phyloP scores from a whole-genome alignment of 805 yeast genomes.

The Saturnispora dispora region DNA sequence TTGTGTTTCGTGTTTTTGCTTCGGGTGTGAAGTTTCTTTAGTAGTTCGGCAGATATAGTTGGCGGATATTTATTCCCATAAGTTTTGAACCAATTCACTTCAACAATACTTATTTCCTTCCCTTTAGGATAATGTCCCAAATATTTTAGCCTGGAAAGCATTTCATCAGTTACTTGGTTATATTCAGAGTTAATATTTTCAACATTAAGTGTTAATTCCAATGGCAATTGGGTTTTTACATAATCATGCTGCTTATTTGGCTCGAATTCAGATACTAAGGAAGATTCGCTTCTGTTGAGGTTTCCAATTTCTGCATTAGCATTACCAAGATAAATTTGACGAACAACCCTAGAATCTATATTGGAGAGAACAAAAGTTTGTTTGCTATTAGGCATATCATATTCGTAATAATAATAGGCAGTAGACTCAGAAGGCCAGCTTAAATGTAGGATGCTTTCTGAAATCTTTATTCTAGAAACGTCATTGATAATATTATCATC shows the following conservation, averaged over 20 bases:
- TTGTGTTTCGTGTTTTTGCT: constrained; percentile 41
- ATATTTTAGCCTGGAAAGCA: constrained; percentile 58
- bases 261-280: not conserved
- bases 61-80: constrained; percentile 18
- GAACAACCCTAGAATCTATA: constrained; percentile 60
- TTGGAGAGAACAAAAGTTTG: constrained; percentile 64
- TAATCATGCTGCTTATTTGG: constrained; percentile 17
- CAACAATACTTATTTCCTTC: constrained; percentile 73
- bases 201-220: constrained; percentile 41
- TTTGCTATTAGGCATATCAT: constrained; percentile 48
- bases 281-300: not conserved
- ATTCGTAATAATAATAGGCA: constrained; percentile 66
- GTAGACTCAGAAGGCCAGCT: constrained; percentile 24
- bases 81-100: constrained; percentile 62
- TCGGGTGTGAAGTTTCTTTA: constrained; percentile 49
- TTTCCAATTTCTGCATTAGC: constrained; percentile 2
- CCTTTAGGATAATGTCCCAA: constrained; percentile 79
- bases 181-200: constrained; percentile 65
- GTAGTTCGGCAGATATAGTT: constrained; percentile 38
- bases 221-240: constrained; percentile 51
- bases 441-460: constrained; percentile 7
- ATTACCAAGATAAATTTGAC: constrained; percentile 3
- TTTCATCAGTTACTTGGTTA: constrained; percentile 40
- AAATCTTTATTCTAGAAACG: constrained; percentile 14
- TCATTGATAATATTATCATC: constrained; percentile 20